phyloP scores from a whole-genome alignment of 2,329 filamentous ascomycete genomes.

The Ophiocordyceps robertsii region DNA sequence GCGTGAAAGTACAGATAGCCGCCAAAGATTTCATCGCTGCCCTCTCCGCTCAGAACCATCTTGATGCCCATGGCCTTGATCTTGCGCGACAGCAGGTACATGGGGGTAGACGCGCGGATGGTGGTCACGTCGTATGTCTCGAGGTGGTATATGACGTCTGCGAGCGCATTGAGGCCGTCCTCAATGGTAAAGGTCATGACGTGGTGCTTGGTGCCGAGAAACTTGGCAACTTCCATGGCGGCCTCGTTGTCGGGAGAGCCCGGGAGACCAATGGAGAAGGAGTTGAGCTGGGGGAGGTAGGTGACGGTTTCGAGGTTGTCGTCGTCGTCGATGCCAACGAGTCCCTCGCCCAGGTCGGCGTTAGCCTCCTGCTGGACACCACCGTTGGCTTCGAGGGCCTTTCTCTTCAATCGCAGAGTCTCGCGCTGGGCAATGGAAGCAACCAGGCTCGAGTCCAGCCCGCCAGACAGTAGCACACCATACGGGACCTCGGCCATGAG shows the following conservation, averaged over 20 bases:
- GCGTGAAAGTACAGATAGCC: constrained; percentile 98
- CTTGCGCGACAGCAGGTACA: constrained; percentile 95
- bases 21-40: constrained; percentile 95
- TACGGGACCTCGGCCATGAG: constrained; percentile 99
- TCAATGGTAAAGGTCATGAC: constrained; percentile 97
- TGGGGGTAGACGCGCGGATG: constrained; percentile 93
- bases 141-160: constrained; percentile 95
- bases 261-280: constrained; percentile 94
- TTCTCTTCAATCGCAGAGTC: constrained; percentile 62
- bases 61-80: constrained; percentile 99
- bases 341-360: constrained; percentile 49
- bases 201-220: constrained; percentile 95
- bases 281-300: constrained; percentile 89
- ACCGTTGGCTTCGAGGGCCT: constrained; percentile 36
- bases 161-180: constrained; percentile 90
- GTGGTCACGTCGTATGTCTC: constrained; percentile 98
- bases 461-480: constrained; percentile 87
- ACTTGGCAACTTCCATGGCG: constrained; percentile 85
- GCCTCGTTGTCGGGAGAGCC: constrained; percentile 86
- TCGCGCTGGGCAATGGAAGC: constrained; percentile 93
- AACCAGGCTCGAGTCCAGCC: constrained; percentile 88
- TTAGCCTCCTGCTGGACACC: constrained; percentile 32
- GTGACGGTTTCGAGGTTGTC: constrained; percentile 82
- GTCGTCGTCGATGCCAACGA: constrained; percentile 90
- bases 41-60: constrained; percentile 97